Percentiles rank a stretch among this genome's conserved stretches.
These are phyloP conservation scores for Talaromyces nanjingensis DNA, from an alignment of 495 filamentous ascomycete species.

Conservation along the genomic window DNA sequence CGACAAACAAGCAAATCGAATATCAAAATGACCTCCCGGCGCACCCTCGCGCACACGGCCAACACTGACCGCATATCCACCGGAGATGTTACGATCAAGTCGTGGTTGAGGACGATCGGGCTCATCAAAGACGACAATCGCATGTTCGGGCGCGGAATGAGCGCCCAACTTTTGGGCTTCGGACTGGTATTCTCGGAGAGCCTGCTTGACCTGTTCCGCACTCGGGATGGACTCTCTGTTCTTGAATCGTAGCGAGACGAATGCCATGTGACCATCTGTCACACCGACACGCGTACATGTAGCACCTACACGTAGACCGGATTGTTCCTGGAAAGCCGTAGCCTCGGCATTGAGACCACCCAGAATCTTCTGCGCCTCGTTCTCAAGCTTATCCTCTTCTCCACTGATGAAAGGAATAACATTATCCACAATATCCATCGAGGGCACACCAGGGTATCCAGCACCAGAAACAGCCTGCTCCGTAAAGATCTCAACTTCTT, in stretches of 20 bases:
- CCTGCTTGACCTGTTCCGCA: conserved; percentile 61
- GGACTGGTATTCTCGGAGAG: conserved; percentile 63
- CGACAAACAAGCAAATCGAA: conserved; percentile 74
- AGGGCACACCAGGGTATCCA: conserved; percentile 81
- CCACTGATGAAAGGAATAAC: conserved; percentile 81
- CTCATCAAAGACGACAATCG: conserved; percentile 76
- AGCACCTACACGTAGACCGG: conserved; percentile 60
- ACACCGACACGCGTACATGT: conserved; percentile 80
- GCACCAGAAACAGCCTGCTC: conserved; percentile 82
- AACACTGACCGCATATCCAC: conserved; percentile 76
- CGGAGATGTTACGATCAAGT: conserved; percentile 66
- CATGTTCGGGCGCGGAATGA: conserved; percentile 64
- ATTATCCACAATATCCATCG: conserved; percentile 70
- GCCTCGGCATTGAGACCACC: conserved; percentile 57
- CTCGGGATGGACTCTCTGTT: conserved; percentile 40
- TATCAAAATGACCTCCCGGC: conserved; percentile 69
- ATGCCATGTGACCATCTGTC: conserved; percentile 78
- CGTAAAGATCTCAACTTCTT: conserved; percentile 74
- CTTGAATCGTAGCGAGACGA: conserved; percentile 69
- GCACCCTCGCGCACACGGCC: conserved; percentile 67
- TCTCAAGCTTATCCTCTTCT: conserved; percentile 84
- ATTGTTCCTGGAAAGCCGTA: conserved; percentile 59
- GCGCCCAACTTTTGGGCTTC: conserved; percentile 69
- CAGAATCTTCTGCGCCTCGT: conserved; percentile 80
- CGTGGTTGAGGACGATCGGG: conserved; percentile 77